These are phyloP conservation scores for Rutidosis leptorrhynchoides DNA, from an alignment of 129 eudicot species.

Conservation along the genomic window DNA sequence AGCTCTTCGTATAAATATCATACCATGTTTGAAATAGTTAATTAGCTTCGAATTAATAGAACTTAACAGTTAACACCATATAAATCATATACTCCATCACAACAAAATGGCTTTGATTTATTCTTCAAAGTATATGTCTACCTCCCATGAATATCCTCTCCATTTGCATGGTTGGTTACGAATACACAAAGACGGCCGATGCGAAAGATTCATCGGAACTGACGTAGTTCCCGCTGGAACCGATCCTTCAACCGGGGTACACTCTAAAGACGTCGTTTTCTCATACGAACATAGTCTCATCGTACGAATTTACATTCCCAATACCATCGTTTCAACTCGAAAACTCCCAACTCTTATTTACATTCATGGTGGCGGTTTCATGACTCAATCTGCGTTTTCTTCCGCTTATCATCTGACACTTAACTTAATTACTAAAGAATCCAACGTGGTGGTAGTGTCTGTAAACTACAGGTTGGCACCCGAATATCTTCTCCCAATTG, in stretches of 20 bases:
- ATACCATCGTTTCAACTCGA: not conserved
- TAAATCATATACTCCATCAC: no score
- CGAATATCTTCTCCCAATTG: constrained; percentile 33
- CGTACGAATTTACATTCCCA: constrained; percentile 16
- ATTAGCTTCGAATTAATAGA: no score
- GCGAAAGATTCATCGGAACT: constrained; percentile 11
- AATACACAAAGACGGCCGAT: constrained; percentile 14
- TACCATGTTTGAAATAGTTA: no score
- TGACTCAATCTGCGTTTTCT: constrained; percentile 30
- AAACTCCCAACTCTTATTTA: constrained; percentile 38
- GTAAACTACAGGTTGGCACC: constrained; percentile 49
- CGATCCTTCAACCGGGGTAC: not conserved
- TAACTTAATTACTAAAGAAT: constrained; percentile 27
- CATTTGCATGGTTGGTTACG: constrained; percentile 20
- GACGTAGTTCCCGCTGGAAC: not conserved
- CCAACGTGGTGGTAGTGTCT: constrained; percentile 28
- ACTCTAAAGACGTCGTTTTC: constrained; percentile 9
- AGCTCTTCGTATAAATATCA: no score
- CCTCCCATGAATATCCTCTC: constrained; percentile 6
- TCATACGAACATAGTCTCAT: not conserved
- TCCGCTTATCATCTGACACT: constrained; percentile 30
- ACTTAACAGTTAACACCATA: no score
- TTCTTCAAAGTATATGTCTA: constrained; percentile 16
- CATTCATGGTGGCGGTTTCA: constrained; percentile 48
- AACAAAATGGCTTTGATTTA: not conserved